Base-by-base conservation (phyloP, 2,329 filamentous ascomycete species). In the Pseudohalonectria lignicola region DNA sequence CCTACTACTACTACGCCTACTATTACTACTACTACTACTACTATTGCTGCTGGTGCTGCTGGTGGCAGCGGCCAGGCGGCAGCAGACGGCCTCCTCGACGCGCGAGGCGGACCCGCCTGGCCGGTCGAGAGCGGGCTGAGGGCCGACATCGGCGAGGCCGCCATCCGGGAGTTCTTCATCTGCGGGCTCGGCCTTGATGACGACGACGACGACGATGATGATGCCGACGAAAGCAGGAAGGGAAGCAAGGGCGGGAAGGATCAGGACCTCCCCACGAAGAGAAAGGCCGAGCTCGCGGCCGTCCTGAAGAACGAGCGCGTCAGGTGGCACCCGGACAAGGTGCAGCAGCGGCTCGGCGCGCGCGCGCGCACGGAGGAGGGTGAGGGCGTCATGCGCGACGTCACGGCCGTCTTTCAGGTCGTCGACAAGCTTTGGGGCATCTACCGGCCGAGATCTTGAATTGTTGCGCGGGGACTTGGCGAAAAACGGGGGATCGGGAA, bases 241-340 rank as follows among this genome's bases (percentile, higher is more conserved):
- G 21, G 23, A 16, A 11, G 7, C 12, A 25, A 25, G 12, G 36
- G n/a, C 8, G 7, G n/a, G 13, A 26, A 26, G 23, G 23, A 26
- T 7, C 7, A 26, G 23, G 23, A 26, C 8, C 7, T 8, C 8
- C 8, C 7, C 8, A 26, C 7, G 23, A 31, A 18, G 18, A 15
- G 7, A 12, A 34, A 67, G 48, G 59, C 52, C 41, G 60, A 62
- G 9, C 66, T 69, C 36, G 54, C 66, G 16, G 59, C 64, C 7
- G 62, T 57, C 41, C 66, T 96, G 37, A 94, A 94, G 59, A 65
- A 76, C 5, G 92, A 98, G 64, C 76, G 92, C 37, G 79, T 96
- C 15, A 72, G 87, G 13, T 98, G 92, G 92, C 92, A 98, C 64
- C 92, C 92, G 4, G 92, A 98, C 62, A 98, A 96, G 67, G 83